Evolutionary conservation across 1,284 basidiomycete genomes (phyloP).

Genomic region (Kalmanozyma brasiliensis): DNA sequence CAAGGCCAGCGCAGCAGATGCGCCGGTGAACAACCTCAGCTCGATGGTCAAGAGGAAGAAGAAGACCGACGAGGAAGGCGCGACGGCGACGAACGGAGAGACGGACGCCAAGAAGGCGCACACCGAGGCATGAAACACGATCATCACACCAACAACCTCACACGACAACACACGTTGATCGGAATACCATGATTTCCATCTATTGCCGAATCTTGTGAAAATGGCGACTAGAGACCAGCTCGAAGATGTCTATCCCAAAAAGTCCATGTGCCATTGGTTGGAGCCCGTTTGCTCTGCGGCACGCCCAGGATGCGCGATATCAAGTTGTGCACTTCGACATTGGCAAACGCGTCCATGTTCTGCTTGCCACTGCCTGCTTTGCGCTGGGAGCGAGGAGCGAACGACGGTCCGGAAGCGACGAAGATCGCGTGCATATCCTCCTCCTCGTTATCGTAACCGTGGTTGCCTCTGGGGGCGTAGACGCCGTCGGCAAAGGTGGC

Average conservation of each 20-base stretch:
- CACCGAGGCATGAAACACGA: constrained; percentile 20
- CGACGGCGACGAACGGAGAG: constrained; percentile 8
- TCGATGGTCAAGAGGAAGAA: constrained; percentile 62
- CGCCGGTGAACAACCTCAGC: constrained; percentile 57
- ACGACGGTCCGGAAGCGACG: constrained; percentile 87
- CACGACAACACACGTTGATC: no score
- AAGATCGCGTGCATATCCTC: constrained; percentile 87
- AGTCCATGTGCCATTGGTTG: constrained; percentile 19
- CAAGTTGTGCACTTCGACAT: constrained; percentile 85
- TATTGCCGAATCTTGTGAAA: constrained; percentile 4
- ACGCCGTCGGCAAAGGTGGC: constrained; percentile 71
- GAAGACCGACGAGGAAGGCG: constrained; percentile 31
- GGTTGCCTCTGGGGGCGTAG: constrained; percentile 73
- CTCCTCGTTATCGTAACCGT: constrained; percentile 83
- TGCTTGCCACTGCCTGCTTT: constrained; percentile 57
- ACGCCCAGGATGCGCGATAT: constrained; percentile 80
- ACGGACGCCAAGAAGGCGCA: constrained; percentile 37
- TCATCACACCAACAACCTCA: no score
- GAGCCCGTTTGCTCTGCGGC: constrained; percentile 61
- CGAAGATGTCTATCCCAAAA: constrained; percentile 36
- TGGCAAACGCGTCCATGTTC: constrained; percentile 77
- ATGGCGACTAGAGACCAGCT: constrained; percentile 16
- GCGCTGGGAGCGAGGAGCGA: constrained; percentile 70
- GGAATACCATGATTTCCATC: no score
- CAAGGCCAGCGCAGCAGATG: constrained; percentile 18